Evolutionary conservation across 2,329 filamentous ascomycete genomes (phyloP), one percentile per base, ranked within the genome.

Genomic region (Alternaria novae-zelandiae): DNA sequence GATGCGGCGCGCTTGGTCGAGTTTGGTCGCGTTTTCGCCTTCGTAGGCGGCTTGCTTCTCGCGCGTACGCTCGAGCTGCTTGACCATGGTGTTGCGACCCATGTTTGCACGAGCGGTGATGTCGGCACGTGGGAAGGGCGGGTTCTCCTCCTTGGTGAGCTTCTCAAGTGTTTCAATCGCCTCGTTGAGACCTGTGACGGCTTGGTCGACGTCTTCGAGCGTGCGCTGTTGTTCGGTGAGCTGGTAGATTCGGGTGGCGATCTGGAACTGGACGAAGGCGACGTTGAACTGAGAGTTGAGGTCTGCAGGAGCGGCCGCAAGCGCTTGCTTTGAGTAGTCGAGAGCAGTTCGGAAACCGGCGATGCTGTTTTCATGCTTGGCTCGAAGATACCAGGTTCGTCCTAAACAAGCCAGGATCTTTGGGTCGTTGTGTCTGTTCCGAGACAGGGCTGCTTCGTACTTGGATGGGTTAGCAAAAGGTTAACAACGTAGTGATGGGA

Each of bases 251-350:
- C 91, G 88, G 49, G 91, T 91, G 20, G 95, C 95, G 58, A 98
- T 89, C 79, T 97, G 94, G 66, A 97, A 96, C 77, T 98, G 96
- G 26, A 98, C 93, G 76, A 97, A 99, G 1, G 96, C 96, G 26
- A 99, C 92, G 75, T 99, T 99, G 86, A 99, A 99, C 79, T 96
- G 93, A 80, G 96, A 93, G 80, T 97, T 93, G 28, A 94, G 86
- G 73, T 97, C 93, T 5, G 96, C 91, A 0, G 94, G 92, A 1
- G 92, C 89, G 58, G 91, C 87, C 59, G 89, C 87, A 17, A 97
- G 87, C 25, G 95, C 93, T 87, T 86, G 86, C 63, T 85, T 83
- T 13, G 88, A 87, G 72, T 89, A 89, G 44, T 89, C 87, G 30
- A 92, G 82, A 3, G 88, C 86, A 28, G 85, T 88, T 74, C 89